These are phyloP conservation scores for Aspergillus pseudoterreus DNA, from an alignment of 2,329 filamentous ascomycete species.

Conservation along the genomic window DNA sequence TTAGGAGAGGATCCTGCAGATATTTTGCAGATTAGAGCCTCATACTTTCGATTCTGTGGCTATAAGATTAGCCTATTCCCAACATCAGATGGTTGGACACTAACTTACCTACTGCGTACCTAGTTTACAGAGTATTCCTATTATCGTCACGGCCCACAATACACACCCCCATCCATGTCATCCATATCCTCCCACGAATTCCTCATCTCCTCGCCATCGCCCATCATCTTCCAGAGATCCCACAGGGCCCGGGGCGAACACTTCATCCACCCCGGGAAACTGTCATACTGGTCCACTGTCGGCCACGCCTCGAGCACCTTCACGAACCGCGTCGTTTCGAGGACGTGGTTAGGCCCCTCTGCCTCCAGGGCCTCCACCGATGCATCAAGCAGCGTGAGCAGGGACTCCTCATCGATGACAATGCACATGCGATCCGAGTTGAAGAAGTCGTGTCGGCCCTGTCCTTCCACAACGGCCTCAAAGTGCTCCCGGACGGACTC, in stretches of 20 bases:
- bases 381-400: slow-evolving; percentile 10
- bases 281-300: slow-evolving; percentile 7
- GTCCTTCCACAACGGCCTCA: neutral
- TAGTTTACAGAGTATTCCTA: too few species aligned
- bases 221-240: slow-evolving; percentile 11
- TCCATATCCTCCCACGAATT: slow-evolving; percentile 7
- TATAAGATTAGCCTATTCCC: too few species aligned
- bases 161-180: slow-evolving; percentile 2
- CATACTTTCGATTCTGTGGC: too few species aligned
- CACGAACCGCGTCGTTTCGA: slow-evolving; percentile 7
- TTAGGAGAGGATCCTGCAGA: too few species aligned
- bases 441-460: slow-evolving; percentile 5
- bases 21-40: too few species aligned
- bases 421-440: slow-evolving; percentile 12
- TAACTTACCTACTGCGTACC: too few species aligned
- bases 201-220: slow-evolving; percentile 14
- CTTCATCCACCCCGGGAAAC: too few species aligned
- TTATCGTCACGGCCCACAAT: neutral
- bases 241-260: slow-evolving; percentile 5
- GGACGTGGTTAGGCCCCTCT: neutral
- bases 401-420: slow-evolving; percentile 13
- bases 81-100: too few species aligned
- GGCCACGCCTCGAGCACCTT: slow-evolving; percentile 13
- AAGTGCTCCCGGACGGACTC: slow-evolving; percentile 12
- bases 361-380: slow-evolving; percentile 5